A percentile compares a stretch with the other conserved stretches of the same genome.
These are phyloP conservation scores for Parasitella parasitica DNA, from an alignment of 371 early-diverging fungal species.

Conservation along the genomic window DNA sequence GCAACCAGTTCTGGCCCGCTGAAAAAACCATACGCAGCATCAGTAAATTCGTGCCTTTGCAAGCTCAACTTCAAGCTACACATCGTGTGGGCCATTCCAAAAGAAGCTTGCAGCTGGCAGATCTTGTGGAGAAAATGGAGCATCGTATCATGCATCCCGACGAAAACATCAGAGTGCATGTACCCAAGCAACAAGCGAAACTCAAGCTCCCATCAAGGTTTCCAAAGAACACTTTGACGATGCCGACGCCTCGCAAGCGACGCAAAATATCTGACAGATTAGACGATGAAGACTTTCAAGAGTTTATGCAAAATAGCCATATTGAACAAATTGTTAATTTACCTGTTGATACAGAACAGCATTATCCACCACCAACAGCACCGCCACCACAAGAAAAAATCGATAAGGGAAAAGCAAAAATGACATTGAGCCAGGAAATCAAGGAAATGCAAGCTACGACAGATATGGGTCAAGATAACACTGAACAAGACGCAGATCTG, in stretches of 20 bases:
- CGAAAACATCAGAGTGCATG: neutral
- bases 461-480: neutral
- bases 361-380: neutral
- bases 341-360: neutral
- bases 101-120: conserved; percentile 24
- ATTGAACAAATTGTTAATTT: neutral
- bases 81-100: conserved; percentile 28
- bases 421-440: neutral
- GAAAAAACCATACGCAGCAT: neutral
- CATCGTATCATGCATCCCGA: conserved; percentile 30
- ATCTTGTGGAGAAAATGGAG: conserved; percentile 29
- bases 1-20: conserved; percentile 23
- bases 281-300: conserved; percentile 6
- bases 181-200: neutral
- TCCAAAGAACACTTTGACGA: neutral
- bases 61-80: conserved; percentile 2
- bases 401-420: neutral
- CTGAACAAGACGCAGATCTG: neutral
- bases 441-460: neutral
- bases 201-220: conserved; percentile 6
- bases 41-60: conserved; percentile 19
- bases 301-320: conserved; percentile 1
- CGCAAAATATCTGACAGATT: neutral
- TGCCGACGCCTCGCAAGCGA: neutral
- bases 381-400: neutral